Evolutionary conservation across 2,329 filamentous ascomycete genomes (phyloP).

Genomic region (Fusarium concolor): DNA sequence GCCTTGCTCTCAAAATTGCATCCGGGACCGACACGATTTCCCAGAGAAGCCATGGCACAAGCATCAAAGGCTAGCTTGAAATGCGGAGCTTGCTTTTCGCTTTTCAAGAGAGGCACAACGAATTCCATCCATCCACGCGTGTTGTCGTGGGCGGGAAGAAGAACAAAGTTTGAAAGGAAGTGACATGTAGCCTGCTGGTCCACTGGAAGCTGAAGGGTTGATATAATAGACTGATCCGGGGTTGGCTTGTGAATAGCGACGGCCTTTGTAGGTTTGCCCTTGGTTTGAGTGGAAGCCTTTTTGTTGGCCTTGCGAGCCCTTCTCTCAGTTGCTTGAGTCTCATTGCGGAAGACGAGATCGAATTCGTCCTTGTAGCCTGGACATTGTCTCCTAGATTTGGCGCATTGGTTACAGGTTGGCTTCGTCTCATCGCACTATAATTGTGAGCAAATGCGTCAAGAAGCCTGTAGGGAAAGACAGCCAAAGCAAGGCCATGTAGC

Average conservation of each 20-base stretch:
- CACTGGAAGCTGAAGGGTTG: slow-evolving; percentile 58
- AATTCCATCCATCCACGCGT: slow-evolving; percentile 70
- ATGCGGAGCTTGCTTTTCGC: slow-evolving; percentile 57
- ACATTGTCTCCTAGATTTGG: slow-evolving; percentile 71
- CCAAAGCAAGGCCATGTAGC: background rate
- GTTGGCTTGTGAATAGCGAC: slow-evolving; percentile 28
- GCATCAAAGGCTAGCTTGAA: slow-evolving; percentile 69
- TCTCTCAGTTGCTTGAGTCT: slow-evolving; percentile 74
- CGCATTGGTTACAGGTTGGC: slow-evolving; percentile 73
- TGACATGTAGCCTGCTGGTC: slow-evolving; percentile 69
- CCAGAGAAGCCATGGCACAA: slow-evolving; percentile 67
- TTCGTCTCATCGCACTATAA: slow-evolving; percentile 74
- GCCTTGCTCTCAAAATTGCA: slow-evolving; percentile 55
- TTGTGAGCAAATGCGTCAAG: slow-evolving; percentile 20
- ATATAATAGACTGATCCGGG: slow-evolving; percentile 44
- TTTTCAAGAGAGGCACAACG: slow-evolving; percentile 65
- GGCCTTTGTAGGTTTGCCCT: slow-evolving; percentile 41
- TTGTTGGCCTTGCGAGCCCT: slow-evolving; percentile 68
- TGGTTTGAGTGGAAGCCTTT: slow-evolving; percentile 57
- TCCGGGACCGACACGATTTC: slow-evolving; percentile 59
- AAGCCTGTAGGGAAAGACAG: background rate
- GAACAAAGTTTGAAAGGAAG: slow-evolving; percentile 71
- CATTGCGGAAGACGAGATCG: slow-evolving; percentile 78
- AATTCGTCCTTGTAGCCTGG: slow-evolving; percentile 78
- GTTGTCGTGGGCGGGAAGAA: slow-evolving; percentile 63